A percentile compares a stretch with the other conserved stretches of the same genome.
Evolutionary conservation across 345 rosid genomes (phyloP).

Genomic region (Gynandropsis gynandra): DNA sequence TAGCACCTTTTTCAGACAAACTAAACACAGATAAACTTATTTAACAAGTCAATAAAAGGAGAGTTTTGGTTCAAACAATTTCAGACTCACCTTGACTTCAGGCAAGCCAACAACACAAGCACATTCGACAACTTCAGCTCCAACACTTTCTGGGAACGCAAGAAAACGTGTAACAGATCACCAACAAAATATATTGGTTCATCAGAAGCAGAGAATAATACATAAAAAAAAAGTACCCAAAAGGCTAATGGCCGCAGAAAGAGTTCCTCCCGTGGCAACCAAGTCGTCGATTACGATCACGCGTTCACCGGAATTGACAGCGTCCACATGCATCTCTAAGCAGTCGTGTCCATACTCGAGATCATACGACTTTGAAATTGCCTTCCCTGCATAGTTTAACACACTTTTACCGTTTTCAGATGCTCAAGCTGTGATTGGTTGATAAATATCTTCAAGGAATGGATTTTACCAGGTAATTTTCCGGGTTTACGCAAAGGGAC

Average conservation of each 20-base stretch:
- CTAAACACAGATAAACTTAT: constrained; percentile 13
- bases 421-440: background rate
- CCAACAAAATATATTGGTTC: background rate
- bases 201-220: background rate
- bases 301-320: constrained; percentile 60
- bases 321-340: constrained; percentile 74
- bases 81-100: constrained; percentile 45
- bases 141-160: constrained; percentile 44
- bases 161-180: constrained; percentile 6
- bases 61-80: background rate
- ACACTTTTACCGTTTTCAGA: constrained; percentile 9
- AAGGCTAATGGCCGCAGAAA: constrained; percentile 73
- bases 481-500: constrained; percentile 72
- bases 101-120: constrained; percentile 79
- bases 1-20: too few species aligned
- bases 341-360: constrained; percentile 89
- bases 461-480: constrained; percentile 56
- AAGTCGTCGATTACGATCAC: constrained; percentile 71
- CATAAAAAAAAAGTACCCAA: constrained; percentile 42
- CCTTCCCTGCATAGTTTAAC: constrained; percentile 41
- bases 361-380: constrained; percentile 58
- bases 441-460: background rate
- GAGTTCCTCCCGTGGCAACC: constrained; percentile 86
- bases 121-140: constrained; percentile 62
- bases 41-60: constrained; percentile 6